Conservation (phyloP, 164 flowering plant genomes). For the Euptelea pleiosperma region DNA sequence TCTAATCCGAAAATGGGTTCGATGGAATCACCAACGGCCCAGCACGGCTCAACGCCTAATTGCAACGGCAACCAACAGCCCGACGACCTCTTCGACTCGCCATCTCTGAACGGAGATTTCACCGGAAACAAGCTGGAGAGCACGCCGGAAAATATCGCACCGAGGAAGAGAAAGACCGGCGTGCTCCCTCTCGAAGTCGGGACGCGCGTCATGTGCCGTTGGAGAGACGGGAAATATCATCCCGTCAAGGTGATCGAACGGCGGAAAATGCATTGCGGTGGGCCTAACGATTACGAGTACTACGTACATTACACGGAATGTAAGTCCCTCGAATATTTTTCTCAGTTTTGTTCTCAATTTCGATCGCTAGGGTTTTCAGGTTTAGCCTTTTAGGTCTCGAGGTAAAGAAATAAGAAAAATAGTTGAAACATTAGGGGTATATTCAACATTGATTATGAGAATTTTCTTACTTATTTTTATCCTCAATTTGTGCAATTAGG, state of each 20-base stretch:
- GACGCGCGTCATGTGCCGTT: conserved; percentile 89
- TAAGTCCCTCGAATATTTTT: conserved; percentile 23
- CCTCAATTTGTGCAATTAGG: too few relatives aligned
- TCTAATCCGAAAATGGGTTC: conserved; percentile 37
- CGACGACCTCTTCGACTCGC: conserved; percentile 13
- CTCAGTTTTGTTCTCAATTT: not conserved
- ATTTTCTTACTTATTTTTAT: too few relatives aligned
- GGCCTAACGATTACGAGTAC: conserved; percentile 72
- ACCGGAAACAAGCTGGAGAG: conserved; percentile 16
- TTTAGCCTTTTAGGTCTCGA: not conserved
- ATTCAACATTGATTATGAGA: not conserved
- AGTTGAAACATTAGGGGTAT: not conserved
- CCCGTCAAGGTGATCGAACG: conserved; percentile 97
- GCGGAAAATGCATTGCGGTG: conserved; percentile 39
- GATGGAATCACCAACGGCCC: conserved; percentile 36
- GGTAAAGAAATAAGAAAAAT: not conserved
- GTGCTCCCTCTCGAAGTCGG: conserved; percentile 82
- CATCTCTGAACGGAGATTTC: conserved; percentile 1
- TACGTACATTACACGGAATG: conserved; percentile 98
- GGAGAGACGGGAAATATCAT: conserved; percentile 88
- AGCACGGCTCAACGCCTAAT: conserved; percentile 28
- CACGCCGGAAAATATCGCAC: conserved; percentile 19
- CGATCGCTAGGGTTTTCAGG: not conserved
- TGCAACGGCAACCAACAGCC: conserved; percentile 22
- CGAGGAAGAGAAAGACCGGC: conserved; percentile 43